Evolutionary conservation across 441 rosid genomes (phyloP).

Genomic region (Eutrema salsugineum): DNA sequence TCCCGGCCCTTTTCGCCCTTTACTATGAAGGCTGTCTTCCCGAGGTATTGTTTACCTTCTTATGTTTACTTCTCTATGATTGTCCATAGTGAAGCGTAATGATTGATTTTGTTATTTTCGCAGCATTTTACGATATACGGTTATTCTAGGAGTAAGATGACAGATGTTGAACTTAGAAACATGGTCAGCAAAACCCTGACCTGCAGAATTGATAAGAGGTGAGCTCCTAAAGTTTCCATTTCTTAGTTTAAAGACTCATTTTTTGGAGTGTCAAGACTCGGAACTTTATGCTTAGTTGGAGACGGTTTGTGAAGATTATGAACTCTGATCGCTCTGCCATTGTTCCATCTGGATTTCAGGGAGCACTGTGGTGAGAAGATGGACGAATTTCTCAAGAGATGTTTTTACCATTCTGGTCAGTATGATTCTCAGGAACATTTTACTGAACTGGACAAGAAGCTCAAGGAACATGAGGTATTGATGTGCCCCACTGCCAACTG

Average conservation of each 20-base stretch:
- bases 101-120: slow-evolving; percentile 22
- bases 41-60: slow-evolving; percentile 42
- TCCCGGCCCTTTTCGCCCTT: slow-evolving; percentile 91
- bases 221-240: background rate
- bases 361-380: slow-evolving; percentile 81
- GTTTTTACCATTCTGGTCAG: slow-evolving; percentile 90
- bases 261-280: no score
- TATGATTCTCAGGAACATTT: slow-evolving; percentile 76
- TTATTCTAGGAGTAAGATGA: slow-evolving; percentile 90
- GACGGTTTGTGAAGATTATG: background rate
- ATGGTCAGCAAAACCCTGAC: slow-evolving; percentile 89
- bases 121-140: slow-evolving; percentile 86
- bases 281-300: background rate
- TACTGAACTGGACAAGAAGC: slow-evolving; percentile 64
- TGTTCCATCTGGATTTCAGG: slow-evolving; percentile 43
- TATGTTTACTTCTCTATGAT: background rate
- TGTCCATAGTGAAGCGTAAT: background rate
- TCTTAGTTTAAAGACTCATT: no score
- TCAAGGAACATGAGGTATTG: slow-evolving; percentile 76
- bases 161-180: slow-evolving; percentile 77
- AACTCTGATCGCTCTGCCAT: background rate
- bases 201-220: slow-evolving; percentile 92
- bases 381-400: slow-evolving; percentile 84
- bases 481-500: background rate
- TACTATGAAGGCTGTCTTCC: slow-evolving; percentile 89